phyloP scores from a whole-genome alignment of 2,329 filamentous ascomycete species.

The Penicillium sp. region DNA sequence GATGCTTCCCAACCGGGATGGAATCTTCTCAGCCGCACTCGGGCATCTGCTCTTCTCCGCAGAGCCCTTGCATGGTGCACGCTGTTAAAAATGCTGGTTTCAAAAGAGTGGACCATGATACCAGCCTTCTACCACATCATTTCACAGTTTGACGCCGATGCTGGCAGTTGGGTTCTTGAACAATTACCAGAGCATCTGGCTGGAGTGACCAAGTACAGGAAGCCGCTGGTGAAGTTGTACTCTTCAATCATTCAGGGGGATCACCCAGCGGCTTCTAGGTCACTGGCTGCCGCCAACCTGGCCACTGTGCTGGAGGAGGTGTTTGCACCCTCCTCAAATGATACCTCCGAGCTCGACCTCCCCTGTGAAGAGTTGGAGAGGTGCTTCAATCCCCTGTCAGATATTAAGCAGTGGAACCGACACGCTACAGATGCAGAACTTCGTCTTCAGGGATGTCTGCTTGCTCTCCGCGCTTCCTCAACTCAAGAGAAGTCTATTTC shows the following conservation, averaged over 20 bases:
- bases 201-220: constrained; percentile 23
- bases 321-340: constrained; percentile 21
- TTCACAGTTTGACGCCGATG: constrained; percentile 35
- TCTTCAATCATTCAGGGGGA: constrained; percentile 30
- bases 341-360: constrained; percentile 25
- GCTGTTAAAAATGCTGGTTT: constrained; percentile 27
- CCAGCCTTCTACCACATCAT: constrained; percentile 27
- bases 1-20: constrained; percentile 28
- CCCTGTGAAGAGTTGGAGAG: constrained; percentile 30
- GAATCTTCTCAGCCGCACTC: constrained; percentile 31
- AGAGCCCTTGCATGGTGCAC: constrained; percentile 37
- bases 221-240: constrained; percentile 32
- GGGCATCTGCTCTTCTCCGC: constrained; percentile 38
- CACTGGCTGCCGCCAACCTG: constrained; percentile 35
- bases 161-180: constrained; percentile 38
- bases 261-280: constrained; percentile 30
- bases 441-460: constrained; percentile 40
- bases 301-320: constrained; percentile 33
- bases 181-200: constrained; percentile 30
- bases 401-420: constrained; percentile 35
- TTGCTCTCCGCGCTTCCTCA: constrained; percentile 28
- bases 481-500: constrained; percentile 10
- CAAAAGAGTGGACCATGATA: constrained; percentile 19
- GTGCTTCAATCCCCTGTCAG: constrained; percentile 27
- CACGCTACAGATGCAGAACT: constrained; percentile 40